These are phyloP conservation scores for Leccinellum luteum DNA, from an alignment of 768 basidiomycete genomes.

Conservation along the genomic window DNA sequence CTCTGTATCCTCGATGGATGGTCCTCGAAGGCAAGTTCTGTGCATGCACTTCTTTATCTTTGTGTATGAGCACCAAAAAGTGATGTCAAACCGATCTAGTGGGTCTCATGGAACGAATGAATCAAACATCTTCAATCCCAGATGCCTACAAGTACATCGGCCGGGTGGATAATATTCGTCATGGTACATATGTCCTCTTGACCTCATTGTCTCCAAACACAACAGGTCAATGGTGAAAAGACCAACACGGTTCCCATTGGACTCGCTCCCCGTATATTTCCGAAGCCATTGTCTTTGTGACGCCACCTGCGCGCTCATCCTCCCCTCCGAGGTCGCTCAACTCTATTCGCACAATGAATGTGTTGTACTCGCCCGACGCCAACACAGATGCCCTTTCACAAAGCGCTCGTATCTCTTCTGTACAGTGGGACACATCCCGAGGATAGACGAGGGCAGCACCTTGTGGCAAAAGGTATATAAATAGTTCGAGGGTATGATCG, in stretches of 20 bases:
- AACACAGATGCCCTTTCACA: conserved; percentile 53
- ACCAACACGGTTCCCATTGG: conserved; percentile 57
- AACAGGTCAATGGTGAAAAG: conserved; percentile 48
- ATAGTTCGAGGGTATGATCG: conserved; percentile 46
- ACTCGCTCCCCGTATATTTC: conserved; percentile 22
- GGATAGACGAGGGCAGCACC: conserved; percentile 52
- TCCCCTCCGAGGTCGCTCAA: conserved; percentile 43
- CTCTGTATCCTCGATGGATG: conserved; percentile 50
- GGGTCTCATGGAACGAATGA: conserved; percentile 57
- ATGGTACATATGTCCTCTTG: conserved; percentile 16
- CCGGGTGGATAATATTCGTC: conserved; percentile 55
- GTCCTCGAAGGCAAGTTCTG: conserved; percentile 40
- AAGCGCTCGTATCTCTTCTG: conserved; percentile 50
- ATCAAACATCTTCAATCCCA: conserved; percentile 42
- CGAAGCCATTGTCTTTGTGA: conserved; percentile 55
- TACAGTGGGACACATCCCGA: conserved; percentile 42
- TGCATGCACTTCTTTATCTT: not conserved
- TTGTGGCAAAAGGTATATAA: conserved; percentile 49
- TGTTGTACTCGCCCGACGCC: conserved; percentile 33
- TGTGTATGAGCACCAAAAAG: conserved; percentile 6
- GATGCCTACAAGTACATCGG: conserved; percentile 49
- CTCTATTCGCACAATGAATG: conserved; percentile 23
- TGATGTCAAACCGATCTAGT: conserved; percentile 44
- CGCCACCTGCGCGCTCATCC: conserved; percentile 36
- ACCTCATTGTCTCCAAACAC: conserved; percentile 21